A percentile compares a stretch with the other conserved stretches of the same genome.
Conservation (phyloP, 352 stramenopile genomes). For the Phytophthora boehmeriae region DNA sequence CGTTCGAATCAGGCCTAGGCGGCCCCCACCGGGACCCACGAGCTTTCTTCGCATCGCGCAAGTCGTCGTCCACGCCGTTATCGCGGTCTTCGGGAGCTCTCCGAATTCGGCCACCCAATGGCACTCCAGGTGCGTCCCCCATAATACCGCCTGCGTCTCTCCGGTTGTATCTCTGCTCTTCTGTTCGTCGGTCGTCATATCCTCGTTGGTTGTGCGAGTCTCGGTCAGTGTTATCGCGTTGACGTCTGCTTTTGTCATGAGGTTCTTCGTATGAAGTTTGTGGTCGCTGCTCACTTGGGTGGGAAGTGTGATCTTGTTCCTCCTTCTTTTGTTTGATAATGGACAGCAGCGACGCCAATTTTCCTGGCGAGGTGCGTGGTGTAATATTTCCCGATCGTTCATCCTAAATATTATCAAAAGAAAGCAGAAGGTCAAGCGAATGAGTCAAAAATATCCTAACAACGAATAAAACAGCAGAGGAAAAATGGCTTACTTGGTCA, state of each 20-base stretch:
- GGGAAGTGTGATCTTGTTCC: constrained; percentile 31
- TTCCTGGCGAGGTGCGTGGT: constrained; percentile 49
- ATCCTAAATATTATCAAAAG: constrained; percentile 15
- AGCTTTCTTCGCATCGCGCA: constrained; percentile 60
- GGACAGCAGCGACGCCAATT: constrained; percentile 77
- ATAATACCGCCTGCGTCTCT: constrained; percentile 36
- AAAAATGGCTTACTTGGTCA: constrained; percentile 22
- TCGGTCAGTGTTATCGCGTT: constrained; percentile 15
- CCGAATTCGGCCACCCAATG: constrained; percentile 27
- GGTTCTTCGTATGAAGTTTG: constrained; percentile 10
- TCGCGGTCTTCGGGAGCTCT: constrained; percentile 32
- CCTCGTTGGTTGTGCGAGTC: constrained; percentile 16
- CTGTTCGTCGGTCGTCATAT: constrained; percentile 32
- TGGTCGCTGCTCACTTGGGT: constrained; percentile 19
- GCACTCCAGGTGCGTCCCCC: constrained; percentile 27
- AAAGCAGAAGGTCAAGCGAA: constrained; percentile 7
- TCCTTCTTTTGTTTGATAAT: constrained; percentile 89
- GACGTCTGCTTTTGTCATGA: constrained; percentile 19
- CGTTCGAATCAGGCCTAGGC: constrained; percentile 44
- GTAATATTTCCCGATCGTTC: constrained; percentile 40
- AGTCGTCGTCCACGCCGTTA: constrained; percentile 39
- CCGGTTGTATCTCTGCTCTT: constrained; percentile 12
- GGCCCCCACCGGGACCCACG: constrained; percentile 76
- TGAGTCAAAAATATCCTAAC: neutral
- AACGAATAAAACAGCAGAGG: neutral